Evolutionary conservation across 2,329 filamentous ascomycete genomes (phyloP).

Genomic region (Cladophialophora immunda): DNA sequence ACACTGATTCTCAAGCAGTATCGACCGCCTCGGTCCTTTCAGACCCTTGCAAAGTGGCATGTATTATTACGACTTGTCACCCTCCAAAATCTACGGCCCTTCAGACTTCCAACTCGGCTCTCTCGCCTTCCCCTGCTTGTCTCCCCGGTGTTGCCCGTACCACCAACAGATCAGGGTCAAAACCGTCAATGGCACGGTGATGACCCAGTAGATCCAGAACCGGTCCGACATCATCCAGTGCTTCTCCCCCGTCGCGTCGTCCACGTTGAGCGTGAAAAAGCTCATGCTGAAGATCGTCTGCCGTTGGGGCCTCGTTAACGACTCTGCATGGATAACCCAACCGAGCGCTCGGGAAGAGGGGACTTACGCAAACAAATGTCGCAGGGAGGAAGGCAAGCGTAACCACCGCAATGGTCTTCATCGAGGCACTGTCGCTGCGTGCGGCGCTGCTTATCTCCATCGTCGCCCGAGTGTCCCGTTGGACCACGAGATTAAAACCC

Average conservation of each 20-base stretch:
- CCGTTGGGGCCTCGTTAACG: too few species aligned
- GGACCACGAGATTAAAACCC: slow-evolving; percentile 48
- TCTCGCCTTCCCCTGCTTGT: neutral
- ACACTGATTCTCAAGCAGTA: too few species aligned
- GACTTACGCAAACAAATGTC: slow-evolving; percentile 51
- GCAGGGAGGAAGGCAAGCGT: slow-evolving; percentile 49
- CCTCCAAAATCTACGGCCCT: neutral
- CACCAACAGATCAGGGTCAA: slow-evolving; percentile 42
- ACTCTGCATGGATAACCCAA: too few species aligned
- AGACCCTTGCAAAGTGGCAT: too few species aligned
- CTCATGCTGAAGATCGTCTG: slow-evolving; percentile 48
- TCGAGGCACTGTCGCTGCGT: slow-evolving; percentile 45
- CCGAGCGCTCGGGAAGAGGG: too few species aligned
- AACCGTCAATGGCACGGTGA: slow-evolving; percentile 44
- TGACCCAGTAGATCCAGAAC: slow-evolving; percentile 48
- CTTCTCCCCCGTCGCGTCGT: slow-evolving; percentile 32
- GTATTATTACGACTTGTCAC: too few species aligned
- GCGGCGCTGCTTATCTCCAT: slow-evolving; percentile 43
- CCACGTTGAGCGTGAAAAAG: slow-evolving; percentile 45
- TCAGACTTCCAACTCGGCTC: neutral
- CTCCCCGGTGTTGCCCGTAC: slow-evolving; percentile 24
- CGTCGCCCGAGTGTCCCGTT: slow-evolving; percentile 44
- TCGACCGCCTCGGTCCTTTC: too few species aligned
- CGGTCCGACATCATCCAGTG: slow-evolving; percentile 41
- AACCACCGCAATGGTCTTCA: slow-evolving; percentile 49